These are phyloP conservation scores for Neurospora tetrasperma DNA, from an alignment of 495 filamentous ascomycete species.

Conservation along the genomic window DNA sequence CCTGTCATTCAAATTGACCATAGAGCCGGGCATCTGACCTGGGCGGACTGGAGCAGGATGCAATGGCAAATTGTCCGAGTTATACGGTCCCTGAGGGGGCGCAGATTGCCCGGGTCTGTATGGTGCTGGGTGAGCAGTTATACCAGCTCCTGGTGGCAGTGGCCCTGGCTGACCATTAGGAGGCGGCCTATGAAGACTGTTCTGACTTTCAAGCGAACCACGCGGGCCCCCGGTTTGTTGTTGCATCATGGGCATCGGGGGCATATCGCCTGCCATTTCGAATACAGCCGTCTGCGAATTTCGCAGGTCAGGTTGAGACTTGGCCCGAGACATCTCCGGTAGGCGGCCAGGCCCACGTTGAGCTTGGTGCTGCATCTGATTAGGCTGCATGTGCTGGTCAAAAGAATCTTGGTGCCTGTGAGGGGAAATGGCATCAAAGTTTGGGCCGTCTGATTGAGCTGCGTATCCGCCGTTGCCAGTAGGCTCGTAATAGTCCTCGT, in stretches of 20 bases:
- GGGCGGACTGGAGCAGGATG: constrained; percentile 76
- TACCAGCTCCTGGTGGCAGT: constrained; percentile 19
- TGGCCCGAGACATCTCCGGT: constrained; percentile 41
- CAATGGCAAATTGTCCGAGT: constrained; percentile 53
- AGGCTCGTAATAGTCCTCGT: constrained; percentile 46
- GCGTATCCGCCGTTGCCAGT: constrained; percentile 17
- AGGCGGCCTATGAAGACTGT: constrained; percentile 16
- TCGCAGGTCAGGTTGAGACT: constrained; percentile 60
- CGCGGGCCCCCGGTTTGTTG: background rate
- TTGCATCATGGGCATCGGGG: constrained; percentile 34
- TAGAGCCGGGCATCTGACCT: constrained; percentile 51
- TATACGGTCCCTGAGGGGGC: constrained; percentile 13
- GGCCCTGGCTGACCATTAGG: constrained; percentile 20
- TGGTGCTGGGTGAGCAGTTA: constrained; percentile 23
- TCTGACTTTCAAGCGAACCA: constrained; percentile 8
- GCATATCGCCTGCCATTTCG: constrained; percentile 56
- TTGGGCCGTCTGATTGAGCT: constrained; percentile 51
- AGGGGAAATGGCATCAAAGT: constrained; percentile 58
- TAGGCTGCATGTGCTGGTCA: constrained; percentile 33
- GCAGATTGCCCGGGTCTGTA: constrained; percentile 24
- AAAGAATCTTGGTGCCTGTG: constrained; percentile 36
- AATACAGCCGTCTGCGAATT: constrained; percentile 54
- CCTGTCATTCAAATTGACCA: constrained; percentile 42
- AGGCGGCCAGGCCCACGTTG: constrained; percentile 34
- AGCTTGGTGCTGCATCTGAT: constrained; percentile 19